Evolutionary conservation across 805 yeast species (phyloP), one percentile per base, ranked within the genome.

Genomic region (Starmera amethionina): DNA sequence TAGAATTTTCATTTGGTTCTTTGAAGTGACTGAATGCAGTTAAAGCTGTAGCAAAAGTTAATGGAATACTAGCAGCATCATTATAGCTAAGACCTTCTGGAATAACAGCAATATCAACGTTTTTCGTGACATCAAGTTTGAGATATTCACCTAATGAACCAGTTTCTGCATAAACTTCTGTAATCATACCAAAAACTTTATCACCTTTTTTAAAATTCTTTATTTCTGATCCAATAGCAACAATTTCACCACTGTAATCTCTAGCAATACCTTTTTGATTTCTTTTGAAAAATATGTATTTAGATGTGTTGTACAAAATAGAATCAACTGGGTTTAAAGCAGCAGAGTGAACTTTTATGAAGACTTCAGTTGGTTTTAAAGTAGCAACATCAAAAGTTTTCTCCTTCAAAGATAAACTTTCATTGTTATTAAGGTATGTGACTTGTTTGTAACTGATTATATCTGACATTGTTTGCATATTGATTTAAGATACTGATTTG

Each of bases 21-120:
- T 66, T 64, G 4, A 55, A 54, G 25, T 50, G 47, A 7, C 51
- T 43, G 8, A 55, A 52, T 28, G 71, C 55, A 38, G 67, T 54
- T 46, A 52, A 67, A 1, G 90, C 89, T 4, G 94, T 80, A 15
- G 77, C 75, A 47, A 71, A 75, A 0, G 75, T 79, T 46, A 80
- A 59, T 0, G 86, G 82, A 60, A 73, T 71, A 1, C 85, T 72
- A 3, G 83, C 82, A 37, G 79, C 82, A 46, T 79, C 69, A 22
- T 49, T 64, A 41, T 65, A 56, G 4, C 67, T 42, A 46, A 77
- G 44, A 27, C 58, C 60, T 8, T 55, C 56, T 13, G 79, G 74
- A 19, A 67, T 59, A 36, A 63, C 64, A 31, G 65, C 55, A 27
- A 70, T 50, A 3, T 63, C 59, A 2, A 41, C 30, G 5, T 48